Base-by-base conservation (phyloP, 805 yeast species). In the Saccharomycopsis selenospora region DNA sequence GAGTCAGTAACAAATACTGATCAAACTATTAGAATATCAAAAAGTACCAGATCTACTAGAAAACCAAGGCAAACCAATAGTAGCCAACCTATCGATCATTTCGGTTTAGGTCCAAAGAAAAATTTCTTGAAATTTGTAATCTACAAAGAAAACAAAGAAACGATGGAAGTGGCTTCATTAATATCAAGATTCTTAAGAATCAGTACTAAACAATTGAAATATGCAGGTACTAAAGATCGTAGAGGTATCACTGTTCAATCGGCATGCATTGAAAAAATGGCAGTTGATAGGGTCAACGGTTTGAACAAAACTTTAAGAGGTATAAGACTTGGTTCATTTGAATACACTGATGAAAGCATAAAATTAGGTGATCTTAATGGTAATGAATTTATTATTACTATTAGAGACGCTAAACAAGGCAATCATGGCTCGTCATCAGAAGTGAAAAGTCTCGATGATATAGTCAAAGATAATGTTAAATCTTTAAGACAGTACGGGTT, bases 191-290 rank as follows among this genome's bases (percentile, higher is more conserved):
- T 86, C 52, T 69, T 93, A 55, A 76, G 88, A 53, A 67, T 85
- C 18, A 91, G 90, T n/a, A 70, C 82, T 3, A 83, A 81, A 54
- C 61, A 70, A 36, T 72, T 93, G 29, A 73, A 86, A 46, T 88
- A 81, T 63, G 95, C 97, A 0, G 99, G 99, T 20, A 95, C 99
- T 2, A 93, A 93, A 60, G 99, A 93, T 64, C 77, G 98, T 57
- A 79, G 99, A 62, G 99, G 95, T 43, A 90, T 87, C 22, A 93
- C 99, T 3, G 88, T 88, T 45, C 99, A 93, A 66, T 76, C 79
- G 52, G 73, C 83, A 50, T 80, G 87, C 17, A 69, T 88, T 43
- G 76, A 80, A 47, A 79, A 77, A 55, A 78, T 86, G 46, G 76
- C 81, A 51, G 82, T 82, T 13, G 87, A 79, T 30, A 73, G 99